Evolutionary conservation across 352 stramenopile species (phyloP).

Genomic region (Globisporangium cystogenes): DNA sequence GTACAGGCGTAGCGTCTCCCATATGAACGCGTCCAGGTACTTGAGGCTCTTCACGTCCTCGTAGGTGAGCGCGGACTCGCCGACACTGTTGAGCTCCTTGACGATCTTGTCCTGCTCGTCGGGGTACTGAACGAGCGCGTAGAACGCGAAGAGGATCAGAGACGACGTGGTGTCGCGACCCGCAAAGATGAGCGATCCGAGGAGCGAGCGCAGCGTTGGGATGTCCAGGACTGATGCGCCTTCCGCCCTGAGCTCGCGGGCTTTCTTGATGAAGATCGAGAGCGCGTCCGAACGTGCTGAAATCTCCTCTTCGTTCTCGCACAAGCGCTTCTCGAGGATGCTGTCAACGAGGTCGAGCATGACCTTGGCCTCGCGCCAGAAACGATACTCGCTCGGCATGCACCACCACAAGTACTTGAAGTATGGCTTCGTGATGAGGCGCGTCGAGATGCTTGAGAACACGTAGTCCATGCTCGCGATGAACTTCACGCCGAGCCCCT

Average conservation of each 20-base stretch:
- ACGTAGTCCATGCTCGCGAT: conserved; percentile 42
- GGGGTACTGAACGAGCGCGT: conserved; percentile 53
- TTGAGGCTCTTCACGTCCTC: conserved; percentile 49
- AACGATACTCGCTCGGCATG: conserved; percentile 51
- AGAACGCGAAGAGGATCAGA: conserved; percentile 26
- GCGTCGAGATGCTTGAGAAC: conserved; percentile 34
- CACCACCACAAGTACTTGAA: conserved; percentile 44
- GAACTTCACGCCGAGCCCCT: conserved; percentile 19
- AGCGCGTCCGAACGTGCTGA: conserved; percentile 32
- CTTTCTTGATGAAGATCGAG: conserved; percentile 47
- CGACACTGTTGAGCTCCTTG: conserved; percentile 22
- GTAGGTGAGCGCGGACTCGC: conserved; percentile 24
- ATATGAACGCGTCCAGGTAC: conserved; percentile 67
- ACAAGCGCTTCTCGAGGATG: conserved; percentile 31
- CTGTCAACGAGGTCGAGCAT: conserved; percentile 32
- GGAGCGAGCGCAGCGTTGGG: neutral
- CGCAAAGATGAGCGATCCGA: neutral
- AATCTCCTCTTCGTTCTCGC: conserved; percentile 24
- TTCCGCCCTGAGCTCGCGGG: conserved; percentile 19
- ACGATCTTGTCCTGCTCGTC: conserved; percentile 43
- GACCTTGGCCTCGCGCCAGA: conserved; percentile 15
- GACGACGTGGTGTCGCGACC: conserved; percentile 1
- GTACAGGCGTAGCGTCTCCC: conserved; percentile 44
- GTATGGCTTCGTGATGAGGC: conserved; percentile 52
- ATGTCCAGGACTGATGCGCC: neutral